Conservation (phyloP, 768 basidiomycete species). For the Lentinula raphanica region DNA sequence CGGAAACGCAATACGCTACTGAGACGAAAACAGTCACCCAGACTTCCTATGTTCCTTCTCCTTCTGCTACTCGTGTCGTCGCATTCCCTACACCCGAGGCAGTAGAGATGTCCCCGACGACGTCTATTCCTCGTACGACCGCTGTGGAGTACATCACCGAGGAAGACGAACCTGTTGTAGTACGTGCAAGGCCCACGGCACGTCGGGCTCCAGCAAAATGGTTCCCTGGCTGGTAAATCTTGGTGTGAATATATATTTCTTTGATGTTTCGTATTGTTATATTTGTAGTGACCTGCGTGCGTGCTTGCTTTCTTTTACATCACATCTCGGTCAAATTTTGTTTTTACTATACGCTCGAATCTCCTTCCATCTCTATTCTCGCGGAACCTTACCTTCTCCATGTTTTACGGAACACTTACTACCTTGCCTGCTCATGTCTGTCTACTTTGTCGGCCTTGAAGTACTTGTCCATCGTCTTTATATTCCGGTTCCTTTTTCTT, state of each 20-base stretch:
- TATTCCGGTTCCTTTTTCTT: neutral
- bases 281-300: conserved; percentile 31
- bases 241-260: conserved; percentile 16
- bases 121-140: conserved; percentile 70
- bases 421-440: neutral
- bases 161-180: conserved; percentile 38
- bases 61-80: conserved; percentile 73
- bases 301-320: conserved; percentile 11
- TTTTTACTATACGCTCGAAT: conserved; percentile 14
- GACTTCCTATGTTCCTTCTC: conserved; percentile 67
- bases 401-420: neutral
- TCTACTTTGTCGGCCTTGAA: neutral
- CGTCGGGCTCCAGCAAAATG: conserved; percentile 52
- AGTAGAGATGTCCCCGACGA: conserved; percentile 48
- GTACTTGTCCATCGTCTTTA: neutral
- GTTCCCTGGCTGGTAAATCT: conserved; percentile 55
- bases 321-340: conserved; percentile 19
- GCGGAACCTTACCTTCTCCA: conserved; percentile 12
- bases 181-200: conserved; percentile 38
- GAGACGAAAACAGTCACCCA: conserved; percentile 65
- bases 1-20: conserved; percentile 46
- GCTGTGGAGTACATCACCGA: conserved; percentile 63
- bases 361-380: conserved; percentile 10
- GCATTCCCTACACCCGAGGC: conserved; percentile 68
- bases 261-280: conserved; percentile 18